phyloP scores from a whole-genome alignment of 1,284 basidiomycete genomes.

The Pseudozyma flocculosa region DNA sequence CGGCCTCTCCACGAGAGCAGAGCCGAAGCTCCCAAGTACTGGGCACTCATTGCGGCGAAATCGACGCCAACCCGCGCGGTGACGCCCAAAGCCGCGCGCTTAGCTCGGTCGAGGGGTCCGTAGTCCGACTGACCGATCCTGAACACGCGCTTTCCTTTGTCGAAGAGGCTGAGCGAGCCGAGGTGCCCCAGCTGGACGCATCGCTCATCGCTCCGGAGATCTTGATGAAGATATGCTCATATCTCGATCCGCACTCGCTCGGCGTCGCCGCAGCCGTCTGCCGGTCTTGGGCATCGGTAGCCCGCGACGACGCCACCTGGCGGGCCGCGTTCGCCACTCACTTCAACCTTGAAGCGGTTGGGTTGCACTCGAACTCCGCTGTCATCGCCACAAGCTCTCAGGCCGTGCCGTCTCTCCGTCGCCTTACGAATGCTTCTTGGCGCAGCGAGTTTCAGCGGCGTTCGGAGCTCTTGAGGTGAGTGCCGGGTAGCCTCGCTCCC shows the following conservation, averaged over 20 bases:
- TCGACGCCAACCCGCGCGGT: no score
- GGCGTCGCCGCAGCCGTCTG: constrained; percentile 66
- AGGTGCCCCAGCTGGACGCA: neutral
- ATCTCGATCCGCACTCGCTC: constrained; percentile 70
- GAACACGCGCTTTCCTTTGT: neutral
- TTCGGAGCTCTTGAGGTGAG: constrained; percentile 32
- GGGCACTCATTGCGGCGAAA: no score
- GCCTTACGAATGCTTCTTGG: constrained; percentile 61
- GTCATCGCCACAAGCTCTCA: constrained; percentile 65
- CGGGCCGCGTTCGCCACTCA: constrained; percentile 73
- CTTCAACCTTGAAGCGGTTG: constrained; percentile 63
- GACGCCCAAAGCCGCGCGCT: neutral
- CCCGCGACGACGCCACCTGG: constrained; percentile 80
- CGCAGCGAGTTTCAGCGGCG: constrained; percentile 46
- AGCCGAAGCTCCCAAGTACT: no score
- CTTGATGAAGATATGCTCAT: constrained; percentile 75
- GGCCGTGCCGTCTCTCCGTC: constrained; percentile 61
- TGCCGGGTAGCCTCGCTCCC: no score
- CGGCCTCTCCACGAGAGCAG: no score
- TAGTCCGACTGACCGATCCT: constrained; percentile 25
- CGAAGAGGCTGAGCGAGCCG: neutral
- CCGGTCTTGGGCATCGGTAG: constrained; percentile 66
- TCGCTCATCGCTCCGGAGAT: constrained; percentile 67
- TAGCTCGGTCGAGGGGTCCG: neutral
- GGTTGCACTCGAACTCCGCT: constrained; percentile 21